Evolutionary conservation across 2,329 filamentous ascomycete genomes (phyloP), one percentile per base, ranked within the genome.

Genomic region (Xylariaceae sp.): DNA sequence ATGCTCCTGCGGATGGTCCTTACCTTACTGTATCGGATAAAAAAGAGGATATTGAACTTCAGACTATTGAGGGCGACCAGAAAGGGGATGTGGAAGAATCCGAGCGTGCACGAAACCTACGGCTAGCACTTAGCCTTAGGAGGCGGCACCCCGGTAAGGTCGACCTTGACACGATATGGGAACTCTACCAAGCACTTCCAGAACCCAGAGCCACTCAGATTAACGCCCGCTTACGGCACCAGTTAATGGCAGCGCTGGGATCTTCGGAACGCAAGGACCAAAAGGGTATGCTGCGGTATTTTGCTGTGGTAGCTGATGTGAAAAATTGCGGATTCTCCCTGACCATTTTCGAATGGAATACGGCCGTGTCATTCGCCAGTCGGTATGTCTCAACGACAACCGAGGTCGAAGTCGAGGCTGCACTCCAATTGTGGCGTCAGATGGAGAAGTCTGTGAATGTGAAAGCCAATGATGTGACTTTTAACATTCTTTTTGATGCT

Each of bases 401-500:
- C 39, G 77, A 81, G 37, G 65, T 80, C 33, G 81, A 92, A 69
- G 72, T 90, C 36, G 77, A 89, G 70, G 81, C 84, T 4, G 86
- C 90, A 0, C 77, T 99, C 39, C 81, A 84, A 41, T 73, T 95
- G 20, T 99, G 93, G 92, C 85, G 83, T 60, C 86, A 94, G 64
- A 97, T 97, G 92, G 94, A 99, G 71, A 79, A 82, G 40, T 75
- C 84, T 4, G 85, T 86, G 2, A 81, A 82, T 1, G 71, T 91
- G 11, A 74, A 75, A 61, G 86, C 82, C 29, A 89, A 88, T 62
- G 80, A 84, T 42, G 87, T 92, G n/a, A 96, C 93, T 0, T 95
- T 99, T 72, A 96, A 94, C 67, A 88, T 97, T 40, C 80, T 99
- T 10, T 97, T 96, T 64, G 89, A 97, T 67, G 82, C 91, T 9